Percentiles rank a stretch among this genome's conserved stretches.
Evolutionary conservation across 345 rosid genomes (phyloP).

Genomic region (Microcos paniculata): DNA sequence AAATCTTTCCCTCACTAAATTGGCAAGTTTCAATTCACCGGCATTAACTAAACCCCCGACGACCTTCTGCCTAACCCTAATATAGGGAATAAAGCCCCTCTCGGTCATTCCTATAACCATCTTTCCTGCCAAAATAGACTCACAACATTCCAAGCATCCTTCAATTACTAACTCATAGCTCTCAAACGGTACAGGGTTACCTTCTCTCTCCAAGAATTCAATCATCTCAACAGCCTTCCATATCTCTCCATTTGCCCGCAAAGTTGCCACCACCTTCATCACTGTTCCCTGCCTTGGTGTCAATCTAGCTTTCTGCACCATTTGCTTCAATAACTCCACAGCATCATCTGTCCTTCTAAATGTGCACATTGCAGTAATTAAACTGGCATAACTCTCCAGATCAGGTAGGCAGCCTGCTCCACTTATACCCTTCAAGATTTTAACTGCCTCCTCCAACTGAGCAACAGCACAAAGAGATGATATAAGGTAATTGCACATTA

Average conservation of each 20-base stretch:
- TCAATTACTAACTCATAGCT: slow-evolving; percentile 58
- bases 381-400: slow-evolving; percentile 58
- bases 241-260: slow-evolving; percentile 64
- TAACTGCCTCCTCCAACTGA: slow-evolving; percentile 60
- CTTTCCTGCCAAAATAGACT: slow-evolving; percentile 74
- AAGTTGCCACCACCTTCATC: slow-evolving; percentile 52
- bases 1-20: slow-evolving; percentile 67
- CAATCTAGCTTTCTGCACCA: slow-evolving; percentile 68
- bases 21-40: slow-evolving; percentile 67
- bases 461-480: slow-evolving; percentile 73
- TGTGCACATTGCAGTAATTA: slow-evolving; percentile 51
- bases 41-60: slow-evolving; percentile 54
- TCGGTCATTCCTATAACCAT: slow-evolving; percentile 65
- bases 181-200: slow-evolving; percentile 58
- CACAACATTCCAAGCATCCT: slow-evolving; percentile 65
- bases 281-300: slow-evolving; percentile 62
- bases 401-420: slow-evolving; percentile 68
- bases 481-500: slow-evolving; percentile 62
- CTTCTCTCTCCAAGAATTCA: slow-evolving; percentile 64
- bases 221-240: slow-evolving; percentile 67
- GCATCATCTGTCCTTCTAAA: slow-evolving; percentile 58
- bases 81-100: slow-evolving; percentile 77
- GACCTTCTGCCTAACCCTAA: slow-evolving; percentile 68
- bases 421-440: slow-evolving; percentile 60
- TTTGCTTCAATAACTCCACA: slow-evolving; percentile 57